A percentile compares a stretch with the other conserved stretches of the same genome.
Evolutionary conservation across 129 eudicot species (phyloP).

Genomic region (Tagetes erecta): DNA sequence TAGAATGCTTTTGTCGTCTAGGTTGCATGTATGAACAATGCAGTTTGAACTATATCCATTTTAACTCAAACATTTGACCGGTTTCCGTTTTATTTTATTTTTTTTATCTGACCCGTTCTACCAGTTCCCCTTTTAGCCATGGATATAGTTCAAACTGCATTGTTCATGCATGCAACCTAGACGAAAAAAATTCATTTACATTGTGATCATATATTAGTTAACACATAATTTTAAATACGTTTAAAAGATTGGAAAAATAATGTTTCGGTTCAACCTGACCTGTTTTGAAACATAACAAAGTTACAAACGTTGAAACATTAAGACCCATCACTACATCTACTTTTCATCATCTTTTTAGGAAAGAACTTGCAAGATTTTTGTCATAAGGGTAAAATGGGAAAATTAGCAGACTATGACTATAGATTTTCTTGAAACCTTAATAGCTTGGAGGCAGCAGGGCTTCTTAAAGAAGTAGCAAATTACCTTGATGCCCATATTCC

Average conservation of each 20-base stretch:
- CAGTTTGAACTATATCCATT: neutral
- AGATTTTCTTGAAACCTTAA: neutral
- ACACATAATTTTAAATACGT: neutral
- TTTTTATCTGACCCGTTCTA: too few relatives aligned
- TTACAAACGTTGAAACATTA: too few relatives aligned
- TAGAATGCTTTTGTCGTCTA: neutral
- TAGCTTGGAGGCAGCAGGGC: conserved; percentile 95
- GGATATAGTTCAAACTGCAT: neutral
- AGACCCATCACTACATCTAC: neutral
- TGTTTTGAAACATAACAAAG: neutral
- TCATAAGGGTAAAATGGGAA: neutral
- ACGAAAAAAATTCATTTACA: neutral
- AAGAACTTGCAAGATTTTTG: neutral
- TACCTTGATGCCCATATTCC: conserved; percentile 87
- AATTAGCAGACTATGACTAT: neutral
- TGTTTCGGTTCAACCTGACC: neutral
- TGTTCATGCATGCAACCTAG: neutral
- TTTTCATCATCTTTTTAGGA: neutral
- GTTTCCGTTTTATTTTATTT: too few relatives aligned
- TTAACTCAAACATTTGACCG: too few relatives aligned
- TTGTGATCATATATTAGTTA: neutral
- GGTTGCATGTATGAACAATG: neutral
- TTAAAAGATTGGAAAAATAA: neutral
- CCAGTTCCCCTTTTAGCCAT: too few relatives aligned
- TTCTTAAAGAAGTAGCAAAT: conserved; percentile 88